Evolutionary conservation across 108 stramenopile genomes (phyloP).

Genomic region (Conticribra guillardii): DNA sequence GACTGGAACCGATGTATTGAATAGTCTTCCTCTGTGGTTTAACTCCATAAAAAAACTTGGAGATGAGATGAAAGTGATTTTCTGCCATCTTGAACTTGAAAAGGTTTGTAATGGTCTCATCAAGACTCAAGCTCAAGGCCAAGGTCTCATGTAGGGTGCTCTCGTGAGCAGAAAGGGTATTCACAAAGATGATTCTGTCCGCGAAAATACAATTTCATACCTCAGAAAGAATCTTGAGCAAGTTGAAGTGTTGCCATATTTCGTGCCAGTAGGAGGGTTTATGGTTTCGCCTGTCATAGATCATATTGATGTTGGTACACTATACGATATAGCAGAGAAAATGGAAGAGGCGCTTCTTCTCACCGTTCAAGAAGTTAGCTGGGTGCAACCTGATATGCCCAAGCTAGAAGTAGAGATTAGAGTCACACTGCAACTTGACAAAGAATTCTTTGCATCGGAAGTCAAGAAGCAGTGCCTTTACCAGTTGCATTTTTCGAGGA

Average conservation of each 20-base stretch:
- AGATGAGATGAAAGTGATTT: slow-evolving; percentile 48
- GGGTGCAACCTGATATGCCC: slow-evolving; percentile 7
- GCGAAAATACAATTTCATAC: slow-evolving; percentile 9
- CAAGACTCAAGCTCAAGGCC: slow-evolving; percentile 55
- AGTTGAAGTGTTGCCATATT: slow-evolving; percentile 58
- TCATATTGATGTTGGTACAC: slow-evolving; percentile 46
- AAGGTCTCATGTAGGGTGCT: slow-evolving; percentile 69
- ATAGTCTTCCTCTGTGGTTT: slow-evolving; percentile 44
- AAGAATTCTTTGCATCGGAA: slow-evolving; percentile 21
- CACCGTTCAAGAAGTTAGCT: slow-evolving; percentile 50
- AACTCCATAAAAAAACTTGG: slow-evolving; percentile 38
- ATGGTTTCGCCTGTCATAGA: slow-evolving; percentile 62
- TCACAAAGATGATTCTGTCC: slow-evolving; percentile 13
- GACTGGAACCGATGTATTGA: slow-evolving; percentile 59
- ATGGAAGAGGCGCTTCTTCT: slow-evolving; percentile 40
- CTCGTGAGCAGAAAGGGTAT: slow-evolving; percentile 48
- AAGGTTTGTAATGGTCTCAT: slow-evolving; percentile 46
- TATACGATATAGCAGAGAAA: slow-evolving; percentile 49
- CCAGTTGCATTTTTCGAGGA: slow-evolving; percentile 34
- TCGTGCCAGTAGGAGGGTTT: slow-evolving; percentile 65
- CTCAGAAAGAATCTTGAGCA: slow-evolving; percentile 47
- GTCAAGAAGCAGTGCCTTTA: slow-evolving; percentile 18
- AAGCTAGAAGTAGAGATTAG: slow-evolving; percentile 4
- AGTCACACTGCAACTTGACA: slow-evolving; percentile 8
- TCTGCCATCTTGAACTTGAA: slow-evolving; percentile 27